Base-by-base conservation (phyloP, 73 alveolate species). In the Tetrahymena thermophila region DNA sequence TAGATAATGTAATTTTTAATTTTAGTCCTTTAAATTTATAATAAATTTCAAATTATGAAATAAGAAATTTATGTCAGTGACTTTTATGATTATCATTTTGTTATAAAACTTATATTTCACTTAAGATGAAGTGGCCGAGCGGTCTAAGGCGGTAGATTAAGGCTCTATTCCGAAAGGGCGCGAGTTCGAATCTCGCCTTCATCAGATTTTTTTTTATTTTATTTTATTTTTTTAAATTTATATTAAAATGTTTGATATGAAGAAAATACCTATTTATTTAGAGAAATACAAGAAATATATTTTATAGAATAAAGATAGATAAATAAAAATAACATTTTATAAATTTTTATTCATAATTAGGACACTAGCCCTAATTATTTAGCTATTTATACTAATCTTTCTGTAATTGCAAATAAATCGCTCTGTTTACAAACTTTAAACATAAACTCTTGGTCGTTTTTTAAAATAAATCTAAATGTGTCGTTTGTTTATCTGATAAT, bases 101-200 rank as follows among this genome's bases (percentile, higher is more conserved):
- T n/a, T 71, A 71, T 8, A 11, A 0, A 5, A 25, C 21, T 28
- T n/a, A 25, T 19, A 28, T 28, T 71, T 71, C 89, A 71, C 17
- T 34, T 19, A 71, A 71, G 89, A 71, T 71, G 89, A 71, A 71
- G 89, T 71, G 89, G 89, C 89, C 89, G 89, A 71, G 89, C 89
- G 89, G 89, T 71, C 89, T 71, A 71, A 71, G 89, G 89, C 89
- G 89, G 89, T 71, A 71, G 89, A 71, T 71, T 71, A 71, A 71
- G 89, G 89, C 89, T 71, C 89, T 71, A 71, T 71, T 71, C 89
- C 89, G 89, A 71, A 71, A 71, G 89, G 89, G 89, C 89, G 89
- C 89, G 89, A 71, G 89, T 71, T 71, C 89, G 89, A 71, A 71
- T 71, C 89, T 71, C 89, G 89, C 89, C 89, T 71, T 71, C 89